Evolutionary conservation across 179 eudicot species (phyloP), one percentile per base, ranked within the genome.

Genomic region (Gypsophila paniculata): DNA sequence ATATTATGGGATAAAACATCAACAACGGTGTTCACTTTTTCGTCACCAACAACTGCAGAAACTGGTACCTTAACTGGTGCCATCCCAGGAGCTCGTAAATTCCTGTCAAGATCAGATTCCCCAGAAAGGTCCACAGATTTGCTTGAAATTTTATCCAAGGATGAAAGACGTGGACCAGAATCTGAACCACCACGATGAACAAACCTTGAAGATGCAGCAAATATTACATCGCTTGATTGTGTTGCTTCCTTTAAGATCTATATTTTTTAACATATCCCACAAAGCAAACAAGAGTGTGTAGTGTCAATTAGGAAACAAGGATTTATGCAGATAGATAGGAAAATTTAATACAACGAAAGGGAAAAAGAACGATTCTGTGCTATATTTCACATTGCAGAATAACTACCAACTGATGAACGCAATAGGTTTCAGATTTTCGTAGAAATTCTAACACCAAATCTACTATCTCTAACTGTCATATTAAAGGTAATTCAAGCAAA

Each of bases 101-200:
- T 66, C 18, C 32, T n/a, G 21, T 57, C 74, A 15, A 22, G 60
- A 61, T 38, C 18, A 69, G 19, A 42, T 2, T 63, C 72, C n/a
- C 69, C 72, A 57, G 26, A 32, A 44, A 61, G 69, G 57, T 52
- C 80, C 38, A 49, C 77, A 65, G 72, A 76, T 48, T 63, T 38
- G 54, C 63, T 55, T 68, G 70, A 62, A 64, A 21, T 68, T 18
- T 73, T 51, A 29, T 22, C 70, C n/a, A 29, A 49, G 18, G 71
- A 46, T 61, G 38, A 14, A 67, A 36, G 49, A 72, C 34, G 12
- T 9, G 42, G 65, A 68, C 62, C 62, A 68, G 36, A 72, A 49
- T 80, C 75, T 72, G 72, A 69, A 48, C 49, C 54, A 63, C 61
- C 72, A 48, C 32, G 48, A 57, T 5, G 59, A 44, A 46, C 23